Evolutionary conservation across 768 basidiomycete species (phyloP), one percentile per base, ranked within the genome.

Genomic region (Boletus insuetus): DNA sequence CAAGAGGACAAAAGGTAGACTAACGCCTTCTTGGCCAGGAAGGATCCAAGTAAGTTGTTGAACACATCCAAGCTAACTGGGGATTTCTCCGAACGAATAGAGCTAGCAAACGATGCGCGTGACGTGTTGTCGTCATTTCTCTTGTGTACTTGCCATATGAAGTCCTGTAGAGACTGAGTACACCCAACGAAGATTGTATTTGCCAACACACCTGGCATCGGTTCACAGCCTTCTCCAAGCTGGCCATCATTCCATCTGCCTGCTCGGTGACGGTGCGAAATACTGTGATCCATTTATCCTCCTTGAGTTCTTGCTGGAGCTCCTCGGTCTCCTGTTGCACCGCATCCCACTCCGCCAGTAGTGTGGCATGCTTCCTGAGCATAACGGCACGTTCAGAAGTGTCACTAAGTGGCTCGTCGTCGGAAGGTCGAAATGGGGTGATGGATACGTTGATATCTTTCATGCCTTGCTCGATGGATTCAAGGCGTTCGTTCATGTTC

Each of bases 211-310:
- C 93, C 77, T 91, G 89, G 76, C 93, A 95, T 60, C 90, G 84
- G 64, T 85, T 86, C 42, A 96, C 85, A 10, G 91, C 93, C 71
- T 96, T 98, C 75, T 98, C 92, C 61, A 99, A 74, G 65, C 91
- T 91, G 29, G 84, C 84, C 93, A 98, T 96, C 96, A 98, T 97
- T 24, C 92, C 93, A 68, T 94, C 92, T 41, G 96, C 95, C 70
- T 98, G 95, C 65, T 94, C 89, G 41, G 92, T 86, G 54, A 94
- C 91, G 6, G 91, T 95, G 60, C 94, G 82, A 73, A 98, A 98
- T 20, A 98, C 91, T 12, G 89, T 89, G 63, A 98, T 79, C 92
- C 93, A 97, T 64, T 95, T 95, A 73, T 98, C 96, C 72, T 98
- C 96, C 73, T 91, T 94, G 59, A 98, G 77, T 72, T 99, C 97